A percentile compares a stretch with the other conserved stretches of the same genome.
phyloP scores from a whole-genome alignment of 2,329 filamentous ascomycete species.

The Dothideomycetes sp. region DNA sequence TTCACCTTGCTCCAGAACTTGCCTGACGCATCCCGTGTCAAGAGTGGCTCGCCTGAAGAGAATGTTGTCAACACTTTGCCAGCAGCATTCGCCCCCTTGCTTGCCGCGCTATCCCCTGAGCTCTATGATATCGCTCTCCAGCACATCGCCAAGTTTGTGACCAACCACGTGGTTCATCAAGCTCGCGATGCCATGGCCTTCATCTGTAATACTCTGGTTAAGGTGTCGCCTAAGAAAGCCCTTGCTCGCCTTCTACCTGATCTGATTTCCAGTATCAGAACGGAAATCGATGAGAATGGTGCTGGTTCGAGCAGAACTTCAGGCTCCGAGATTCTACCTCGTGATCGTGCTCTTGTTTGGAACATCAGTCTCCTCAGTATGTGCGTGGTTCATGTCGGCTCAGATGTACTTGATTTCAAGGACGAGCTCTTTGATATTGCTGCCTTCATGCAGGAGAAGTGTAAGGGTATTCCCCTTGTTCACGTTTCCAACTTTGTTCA shows the following conservation, averaged over 20 bases:
- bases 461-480: slow-evolving; percentile 84
- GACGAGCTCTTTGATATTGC: slow-evolving; percentile 84
- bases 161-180: slow-evolving; percentile 91
- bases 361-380: slow-evolving; percentile 95
- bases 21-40: slow-evolving; percentile 78
- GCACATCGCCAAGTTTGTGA: slow-evolving; percentile 85
- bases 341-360: slow-evolving; percentile 91
- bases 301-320: slow-evolving; percentile 91
- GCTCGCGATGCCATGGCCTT: slow-evolving; percentile 97
- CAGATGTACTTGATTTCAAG: slow-evolving; percentile 80
- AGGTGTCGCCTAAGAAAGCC: slow-evolving; percentile 88
- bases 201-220: slow-evolving; percentile 93
- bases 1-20: slow-evolving; percentile 94
- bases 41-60: slow-evolving; percentile 88
- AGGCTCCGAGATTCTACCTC: slow-evolving; percentile 83
- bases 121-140: slow-evolving; percentile 86
- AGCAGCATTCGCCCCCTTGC: slow-evolving; percentile 79
- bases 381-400: slow-evolving; percentile 93
- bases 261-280: slow-evolving; percentile 82
- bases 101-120: slow-evolving; percentile 84
- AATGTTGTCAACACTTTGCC: slow-evolving; percentile 94
- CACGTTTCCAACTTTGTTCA: slow-evolving; percentile 98
- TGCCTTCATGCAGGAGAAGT: slow-evolving; percentile 92
- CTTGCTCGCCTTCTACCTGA: slow-evolving; percentile 85
- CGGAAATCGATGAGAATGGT: slow-evolving; percentile 93